phyloP scores from a whole-genome alignment of 257 asterid species.

The Asclepias syriaca region DNA sequence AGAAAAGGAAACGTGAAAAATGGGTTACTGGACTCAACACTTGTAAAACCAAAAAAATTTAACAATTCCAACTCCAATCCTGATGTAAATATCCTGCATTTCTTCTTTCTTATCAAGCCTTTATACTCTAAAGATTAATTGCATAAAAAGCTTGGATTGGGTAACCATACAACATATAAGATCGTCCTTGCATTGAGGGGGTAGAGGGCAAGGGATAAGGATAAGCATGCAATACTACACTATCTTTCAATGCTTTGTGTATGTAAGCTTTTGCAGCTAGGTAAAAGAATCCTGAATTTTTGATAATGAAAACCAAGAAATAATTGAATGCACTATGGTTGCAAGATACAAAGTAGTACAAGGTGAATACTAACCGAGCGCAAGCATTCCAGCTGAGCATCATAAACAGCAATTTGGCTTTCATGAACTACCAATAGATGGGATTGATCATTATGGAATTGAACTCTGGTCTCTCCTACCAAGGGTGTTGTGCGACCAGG shows the following conservation, averaged over 20 bases:
- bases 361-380: slow-evolving; percentile 51
- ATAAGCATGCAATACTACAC: not conserved
- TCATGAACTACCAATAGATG: slow-evolving; percentile 78
- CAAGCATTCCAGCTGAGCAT: slow-evolving; percentile 78
- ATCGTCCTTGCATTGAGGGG: not conserved
- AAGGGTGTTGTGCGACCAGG: slow-evolving; percentile 60
- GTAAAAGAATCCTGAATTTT: not conserved
- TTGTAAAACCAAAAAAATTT: not conserved
- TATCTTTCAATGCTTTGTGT: not conserved
- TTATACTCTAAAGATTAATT: not conserved
- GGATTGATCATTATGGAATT: slow-evolving; percentile 79
- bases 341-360: not conserved
- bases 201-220: not conserved
- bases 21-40: not conserved
- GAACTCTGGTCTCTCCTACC: slow-evolving; percentile 83
- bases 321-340: not conserved
- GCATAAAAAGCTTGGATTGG: not conserved
- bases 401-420: slow-evolving; percentile 74
- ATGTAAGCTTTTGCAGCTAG: not conserved
- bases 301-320: not conserved
- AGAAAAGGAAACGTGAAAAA: not conserved
- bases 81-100: not conserved
- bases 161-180: not conserved
- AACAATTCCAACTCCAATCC: not conserved
- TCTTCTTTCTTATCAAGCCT: not conserved